A percentile compares a stretch with the other conserved stretches of the same genome.
Conservation (phyloP, 2,329 filamentous ascomycete genomes). For the Beauveria caledonica region DNA sequence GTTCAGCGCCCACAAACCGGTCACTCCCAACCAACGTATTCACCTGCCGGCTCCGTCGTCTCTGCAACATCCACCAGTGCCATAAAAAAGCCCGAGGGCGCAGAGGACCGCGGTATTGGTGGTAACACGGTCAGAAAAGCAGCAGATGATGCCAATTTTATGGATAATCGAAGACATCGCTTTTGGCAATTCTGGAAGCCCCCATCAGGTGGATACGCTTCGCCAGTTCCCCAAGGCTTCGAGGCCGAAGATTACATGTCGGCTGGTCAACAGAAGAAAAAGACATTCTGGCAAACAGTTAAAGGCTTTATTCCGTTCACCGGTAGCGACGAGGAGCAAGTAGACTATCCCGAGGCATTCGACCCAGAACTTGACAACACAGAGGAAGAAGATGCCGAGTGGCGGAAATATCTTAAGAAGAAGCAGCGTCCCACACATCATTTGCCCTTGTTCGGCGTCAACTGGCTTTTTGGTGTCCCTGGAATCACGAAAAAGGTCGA, state of each 20-base stretch:
- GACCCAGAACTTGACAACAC: slow-evolving; percentile 50
- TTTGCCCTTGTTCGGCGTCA: slow-evolving; percentile 51
- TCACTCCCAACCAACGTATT: slow-evolving; percentile 27
- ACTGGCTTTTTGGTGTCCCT: slow-evolving; percentile 72
- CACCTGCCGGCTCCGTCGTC: slow-evolving; percentile 27
- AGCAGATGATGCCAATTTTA: slow-evolving; percentile 39
- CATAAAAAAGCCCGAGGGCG: slow-evolving; percentile 13
- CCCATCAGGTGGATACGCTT: slow-evolving; percentile 51
- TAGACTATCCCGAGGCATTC: slow-evolving; percentile 56
- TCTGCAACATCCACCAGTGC: slow-evolving; percentile 32
- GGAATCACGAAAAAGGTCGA: slow-evolving; percentile 85
- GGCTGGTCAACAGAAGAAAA: slow-evolving; percentile 24
- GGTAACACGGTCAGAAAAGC: slow-evolving; percentile 47
- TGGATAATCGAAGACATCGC: slow-evolving; percentile 35
- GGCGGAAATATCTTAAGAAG: slow-evolving; percentile 74
- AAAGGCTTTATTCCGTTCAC: slow-evolving; percentile 42
- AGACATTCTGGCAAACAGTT: slow-evolving; percentile 43
- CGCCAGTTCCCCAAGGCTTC: slow-evolving; percentile 51
- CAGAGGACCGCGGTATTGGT: slow-evolving; percentile 2
- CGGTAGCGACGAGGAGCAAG: slow-evolving; percentile 32
- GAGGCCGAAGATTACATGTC: slow-evolving; percentile 29
- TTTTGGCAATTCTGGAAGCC: slow-evolving; percentile 62
- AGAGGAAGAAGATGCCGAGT: slow-evolving; percentile 57
- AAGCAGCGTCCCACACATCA: slow-evolving; percentile 82
- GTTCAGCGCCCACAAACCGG: slow-evolving; percentile 17